Conservation (phyloP, 495 filamentous ascomycete species). For the Platismatia glauca region DNA sequence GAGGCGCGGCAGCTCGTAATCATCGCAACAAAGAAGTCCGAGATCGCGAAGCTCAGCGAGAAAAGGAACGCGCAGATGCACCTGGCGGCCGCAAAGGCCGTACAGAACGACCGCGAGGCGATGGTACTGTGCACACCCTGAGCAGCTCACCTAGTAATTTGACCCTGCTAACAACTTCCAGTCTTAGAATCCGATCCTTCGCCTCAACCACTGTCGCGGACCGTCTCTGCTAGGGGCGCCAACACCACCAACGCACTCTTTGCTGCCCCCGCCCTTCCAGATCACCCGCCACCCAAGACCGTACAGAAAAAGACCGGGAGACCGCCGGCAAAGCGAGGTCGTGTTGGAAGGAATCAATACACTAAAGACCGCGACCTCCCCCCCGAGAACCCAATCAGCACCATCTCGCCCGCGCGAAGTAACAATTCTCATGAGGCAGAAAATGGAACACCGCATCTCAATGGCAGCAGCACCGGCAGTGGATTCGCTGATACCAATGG, state of each 20-base stretch:
- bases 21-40: conserved; percentile 65
- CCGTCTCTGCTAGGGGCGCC: conserved; percentile 28
- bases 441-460: conserved; percentile 27
- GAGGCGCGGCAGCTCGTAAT: conserved; percentile 53
- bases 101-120: conserved; percentile 60
- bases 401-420: conserved; percentile 56
- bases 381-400: conserved; percentile 35
- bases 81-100: conserved; percentile 62
- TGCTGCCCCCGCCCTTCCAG: conserved; percentile 26
- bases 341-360: conserved; percentile 80
- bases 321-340: conserved; percentile 53
- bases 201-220: conserved; percentile 45
- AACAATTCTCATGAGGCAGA: conserved; percentile 27
- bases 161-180: conserved; percentile 17
- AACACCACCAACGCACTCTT: conserved; percentile 17
- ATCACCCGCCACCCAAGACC: conserved; percentile 36
- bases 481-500: conserved; percentile 38
- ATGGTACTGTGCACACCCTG: conserved; percentile 54
- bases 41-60: conserved; percentile 54
- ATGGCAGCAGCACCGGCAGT: conserved; percentile 27
- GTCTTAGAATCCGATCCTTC: conserved; percentile 50
- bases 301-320: conserved; percentile 59
- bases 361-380: conserved; percentile 59
- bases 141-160: not conserved
- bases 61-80: conserved; percentile 57